These are phyloP conservation scores for Microdochium trichocladiopsis DNA, from an alignment of 2,329 filamentous ascomycete genomes.

Conservation along the genomic window DNA sequence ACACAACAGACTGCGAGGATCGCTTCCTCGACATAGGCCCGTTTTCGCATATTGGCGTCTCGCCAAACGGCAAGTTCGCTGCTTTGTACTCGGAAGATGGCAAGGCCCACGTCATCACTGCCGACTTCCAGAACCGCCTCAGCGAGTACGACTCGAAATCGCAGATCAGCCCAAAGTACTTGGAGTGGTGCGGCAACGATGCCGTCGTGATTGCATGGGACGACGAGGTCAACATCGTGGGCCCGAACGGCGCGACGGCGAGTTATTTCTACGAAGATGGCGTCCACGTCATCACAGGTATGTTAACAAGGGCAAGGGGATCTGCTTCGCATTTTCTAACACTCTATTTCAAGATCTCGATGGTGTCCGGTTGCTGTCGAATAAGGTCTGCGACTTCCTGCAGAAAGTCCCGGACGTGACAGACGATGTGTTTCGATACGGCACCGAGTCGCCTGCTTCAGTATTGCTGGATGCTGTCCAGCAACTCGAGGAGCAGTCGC, in stretches of 20 bases:
- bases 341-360: slow-evolving; percentile 49
- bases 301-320: slow-evolving; percentile 13
- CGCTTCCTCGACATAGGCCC: slow-evolving; percentile 85
- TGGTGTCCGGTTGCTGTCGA: slow-evolving; percentile 84
- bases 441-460: slow-evolving; percentile 81
- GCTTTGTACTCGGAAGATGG: slow-evolving; percentile 82
- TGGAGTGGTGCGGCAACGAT: slow-evolving; percentile 96
- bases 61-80: slow-evolving; percentile 82
- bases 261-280: slow-evolving; percentile 86
- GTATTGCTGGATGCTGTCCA: slow-evolving; percentile 91
- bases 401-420: slow-evolving; percentile 85
- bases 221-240: slow-evolving; percentile 91
- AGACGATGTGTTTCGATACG: slow-evolving; percentile 82
- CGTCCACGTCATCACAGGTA: slow-evolving; percentile 81
- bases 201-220: slow-evolving; percentile 94
- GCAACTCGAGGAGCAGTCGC: slow-evolving; percentile 85
- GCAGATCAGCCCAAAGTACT: slow-evolving; percentile 74
- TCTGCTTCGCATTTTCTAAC: no score
- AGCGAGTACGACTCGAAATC: slow-evolving; percentile 89
- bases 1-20: slow-evolving; percentile 86
- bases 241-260: slow-evolving; percentile 68
- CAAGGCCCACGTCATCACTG: slow-evolving; percentile 86
- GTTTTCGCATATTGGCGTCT: slow-evolving; percentile 84
- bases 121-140: slow-evolving; percentile 87
- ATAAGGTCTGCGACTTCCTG: slow-evolving; percentile 94